Evolutionary conservation across 257 asterid species (phyloP), one percentile per base, ranked within the genome.

Genomic region (Solanum bulbocastanum): DNA sequence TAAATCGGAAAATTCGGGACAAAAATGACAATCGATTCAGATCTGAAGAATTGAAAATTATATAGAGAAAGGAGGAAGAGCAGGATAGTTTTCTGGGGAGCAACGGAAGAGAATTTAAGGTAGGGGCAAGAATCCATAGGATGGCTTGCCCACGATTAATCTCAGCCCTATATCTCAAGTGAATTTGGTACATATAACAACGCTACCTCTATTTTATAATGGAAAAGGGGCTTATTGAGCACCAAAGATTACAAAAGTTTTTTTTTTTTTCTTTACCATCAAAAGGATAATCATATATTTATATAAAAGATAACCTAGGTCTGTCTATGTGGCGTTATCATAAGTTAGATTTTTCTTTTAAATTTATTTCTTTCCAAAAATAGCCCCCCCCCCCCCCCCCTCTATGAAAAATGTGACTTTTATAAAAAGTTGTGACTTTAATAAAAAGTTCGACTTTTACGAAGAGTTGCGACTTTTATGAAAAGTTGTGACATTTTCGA

Each of bases 101-200:
- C 16, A 32, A 49, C 42, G 22, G 62, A 32, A 15, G 86, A 58
- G 91, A 83, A 89, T 87, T 83, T 83, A 62, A 83, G 79, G 69
- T 22, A 85, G 87, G 23, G 44, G 42, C 20, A 65, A 71, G 87
- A 85, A 85, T 85, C 68, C 40, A 68, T 85, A 68, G 82, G 83
- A 39, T 40, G 79, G 84, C 27, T 42, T 82, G 35, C 27, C 20
- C 42, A 78, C 23, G 65, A 32, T 74, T 39, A 73, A 89, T 75
- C 91, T n/a, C 20, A 33, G 62, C 83, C 91, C 83, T 74, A n/a
- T 56, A 89, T 86, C 87, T 89, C 89, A 25, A 65, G 88, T 73
- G 22, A 39, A 39, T 85, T 85, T 66, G 65, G 32, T 85, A 66
- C 30, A 66, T 10, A 4, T n/a, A 25, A 25, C 52, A 52, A 76